Base-by-base conservation (phyloP, 1,139 yeast genomes). In the Suhomyces guaymorum region DNA sequence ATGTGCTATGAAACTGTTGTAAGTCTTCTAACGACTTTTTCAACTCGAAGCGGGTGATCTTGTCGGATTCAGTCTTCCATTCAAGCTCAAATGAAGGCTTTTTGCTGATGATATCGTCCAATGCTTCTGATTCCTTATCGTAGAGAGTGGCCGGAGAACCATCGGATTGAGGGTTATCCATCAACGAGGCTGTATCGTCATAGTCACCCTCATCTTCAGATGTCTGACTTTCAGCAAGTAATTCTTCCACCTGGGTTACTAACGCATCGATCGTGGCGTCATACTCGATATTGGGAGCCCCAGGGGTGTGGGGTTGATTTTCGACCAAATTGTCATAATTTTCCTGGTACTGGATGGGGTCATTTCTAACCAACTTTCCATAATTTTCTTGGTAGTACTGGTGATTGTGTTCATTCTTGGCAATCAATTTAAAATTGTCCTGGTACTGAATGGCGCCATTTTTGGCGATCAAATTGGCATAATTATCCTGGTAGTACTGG, bases 121-220 rank as follows among this genome's bases (percentile, higher is more conserved):
- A 18, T 7, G 12, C 9, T 8, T 30, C 35, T 5, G 26, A 12
- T 10, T 28, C 38, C 4, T 30, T 26, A 15, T 28, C 36, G n/a
- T 24, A 33, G 3, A 38, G 7, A 2, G 30, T 31, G 7, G 25
- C 15, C 2, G 42, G 42, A 5, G 42, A 39, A 2, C 31, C 24
- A 12, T 27, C 25, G 6, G 33, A 17, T 5, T 16, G 24, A 3
- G 32, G 17, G 1, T 18, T 24, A 15, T 42, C 52, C 52, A 49
- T 48, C 11, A 48, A 38, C 5, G 53, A 44, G 9, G 41, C 47
- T 1, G 44, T 38, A 6, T 48, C 52, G 26, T 49, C 54, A 25
- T 30, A 40, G 13, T 33, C 37, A 3, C 33, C 46, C 4, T 13
- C 24, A 15, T 19, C 22, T n/a, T 30, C 34, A 7, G 22, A 25